These are phyloP conservation scores for Erodium maritimum DNA, from an alignment of 345 rosid genomes.

Conservation along the genomic window DNA sequence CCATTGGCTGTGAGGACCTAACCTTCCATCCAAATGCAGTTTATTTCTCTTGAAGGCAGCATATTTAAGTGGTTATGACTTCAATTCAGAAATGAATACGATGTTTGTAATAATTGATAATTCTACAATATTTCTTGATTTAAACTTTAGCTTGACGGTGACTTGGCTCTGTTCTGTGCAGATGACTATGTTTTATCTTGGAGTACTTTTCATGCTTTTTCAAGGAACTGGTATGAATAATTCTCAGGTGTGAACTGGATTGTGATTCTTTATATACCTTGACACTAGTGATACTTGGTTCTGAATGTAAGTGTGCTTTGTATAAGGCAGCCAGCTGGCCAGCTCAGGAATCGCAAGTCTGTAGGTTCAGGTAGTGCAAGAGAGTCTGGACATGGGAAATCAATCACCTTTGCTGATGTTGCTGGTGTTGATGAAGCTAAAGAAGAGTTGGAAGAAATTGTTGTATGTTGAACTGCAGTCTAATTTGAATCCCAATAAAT, in stretches of 20 bases:
- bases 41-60: no score
- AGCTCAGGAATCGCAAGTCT: conserved; percentile 60
- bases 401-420: conserved; percentile 86
- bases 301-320: conserved; percentile 8
- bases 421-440: conserved; percentile 98
- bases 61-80: not conserved
- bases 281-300: conserved; percentile 5
- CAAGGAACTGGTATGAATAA: conserved; percentile 63
- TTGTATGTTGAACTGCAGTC: no score
- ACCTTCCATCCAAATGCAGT: no score
- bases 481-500: no score
- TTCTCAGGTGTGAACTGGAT: conserved; percentile 46
- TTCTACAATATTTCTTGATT: not conserved
- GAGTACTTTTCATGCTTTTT: conserved; percentile 73
- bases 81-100: not conserved
- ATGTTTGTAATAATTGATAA: no score
- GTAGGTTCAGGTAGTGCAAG: conserved; percentile 53
- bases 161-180: conserved; percentile 24
- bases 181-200: conserved; percentile 72
- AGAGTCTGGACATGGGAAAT: conserved; percentile 59
- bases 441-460: conserved; percentile 97
- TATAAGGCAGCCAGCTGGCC: conserved; percentile 62
- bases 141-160: conserved; percentile 1
- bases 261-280: not conserved
- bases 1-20: no score